Evolutionary conservation across 2,329 filamentous ascomycete genomes (phyloP), one percentile per base, ranked within the genome.

Genomic region (Graphium sp.): DNA sequence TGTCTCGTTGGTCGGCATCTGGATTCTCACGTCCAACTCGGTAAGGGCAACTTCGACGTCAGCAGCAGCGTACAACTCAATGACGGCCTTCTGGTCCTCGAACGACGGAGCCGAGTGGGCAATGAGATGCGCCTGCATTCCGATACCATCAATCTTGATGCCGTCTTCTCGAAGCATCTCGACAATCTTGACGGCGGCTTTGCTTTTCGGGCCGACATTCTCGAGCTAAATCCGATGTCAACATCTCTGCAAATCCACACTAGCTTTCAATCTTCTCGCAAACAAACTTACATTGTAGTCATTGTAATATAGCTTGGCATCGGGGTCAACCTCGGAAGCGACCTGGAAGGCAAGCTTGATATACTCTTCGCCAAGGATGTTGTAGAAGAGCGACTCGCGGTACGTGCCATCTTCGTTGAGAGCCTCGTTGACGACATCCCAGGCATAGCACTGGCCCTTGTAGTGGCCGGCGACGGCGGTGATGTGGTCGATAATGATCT

Each of bases 391-490:
- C 31, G 48, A 55, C 32, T 53, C 40, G 32, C 67, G 55, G 47
- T 55, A 66, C 6, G 53, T 58, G 10, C 66, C 67, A 37, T 65
- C 59, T 13, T 74, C 70, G 32, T 62, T 58, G 22, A 72, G 55
- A 5, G 60, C 64, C 51, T 77, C 71, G 44, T 77, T 77, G 15
- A 74, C 59, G 0, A 77, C 71, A 32, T 77, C 71, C 70, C 70
- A 77, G 18, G 61, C 57, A 43, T 67, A 66, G 46, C 70, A 73
- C 38, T 65, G 55, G 31, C 66, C 62, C 44, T 62, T 61, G 52
- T 64, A 74, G 46, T 74, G 59, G 10, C 49, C 53, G 6, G 66
- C 62, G 28, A 64, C 66, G 36, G 64, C 58, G 34, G 60, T 58
- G 37, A 79, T 66, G 46, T 78, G 73, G 29, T 62, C 62, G 44